phyloP scores from a whole-genome alignment of 441 rosid genomes.

The Corymbia calophylla region DNA sequence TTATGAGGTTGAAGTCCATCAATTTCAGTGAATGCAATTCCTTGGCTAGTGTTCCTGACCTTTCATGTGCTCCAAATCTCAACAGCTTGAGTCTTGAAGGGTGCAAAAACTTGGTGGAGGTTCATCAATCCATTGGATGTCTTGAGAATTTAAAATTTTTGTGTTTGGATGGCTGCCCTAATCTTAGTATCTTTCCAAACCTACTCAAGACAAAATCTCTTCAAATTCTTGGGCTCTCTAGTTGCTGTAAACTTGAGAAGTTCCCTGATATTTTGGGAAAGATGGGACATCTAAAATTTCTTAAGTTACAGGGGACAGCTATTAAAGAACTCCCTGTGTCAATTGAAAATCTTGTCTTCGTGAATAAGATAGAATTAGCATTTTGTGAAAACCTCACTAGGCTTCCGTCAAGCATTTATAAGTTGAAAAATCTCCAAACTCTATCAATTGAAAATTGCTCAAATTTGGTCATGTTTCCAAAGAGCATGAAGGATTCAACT shows the following conservation, averaged over 20 bases:
- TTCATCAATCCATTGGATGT: neutral
- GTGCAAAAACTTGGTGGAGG: neutral
- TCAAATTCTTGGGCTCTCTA: rapidly evolving
- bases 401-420: neutral
- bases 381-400: neutral
- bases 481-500: neutral
- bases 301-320: rapidly evolving
- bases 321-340: neutral
- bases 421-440: neutral
- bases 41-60: neutral
- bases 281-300: neutral
- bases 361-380: rapidly evolving
- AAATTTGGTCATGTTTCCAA: neutral
- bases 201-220: neutral
- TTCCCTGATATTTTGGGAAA: neutral
- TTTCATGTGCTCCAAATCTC: neutral
- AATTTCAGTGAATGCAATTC: too few relatives aligned
- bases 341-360: neutral
- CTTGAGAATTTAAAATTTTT: neutral
- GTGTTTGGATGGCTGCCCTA: neutral
- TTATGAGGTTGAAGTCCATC: too few relatives aligned
- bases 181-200: neutral
- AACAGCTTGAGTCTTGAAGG: too few relatives aligned
- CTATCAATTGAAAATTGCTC: rapidly evolving
- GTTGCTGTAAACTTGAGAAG: neutral